Evolutionary conservation across 768 basidiomycete genomes (phyloP), one percentile per base, ranked within the genome.

Genomic region (Gelatoporia subvermispora): DNA sequence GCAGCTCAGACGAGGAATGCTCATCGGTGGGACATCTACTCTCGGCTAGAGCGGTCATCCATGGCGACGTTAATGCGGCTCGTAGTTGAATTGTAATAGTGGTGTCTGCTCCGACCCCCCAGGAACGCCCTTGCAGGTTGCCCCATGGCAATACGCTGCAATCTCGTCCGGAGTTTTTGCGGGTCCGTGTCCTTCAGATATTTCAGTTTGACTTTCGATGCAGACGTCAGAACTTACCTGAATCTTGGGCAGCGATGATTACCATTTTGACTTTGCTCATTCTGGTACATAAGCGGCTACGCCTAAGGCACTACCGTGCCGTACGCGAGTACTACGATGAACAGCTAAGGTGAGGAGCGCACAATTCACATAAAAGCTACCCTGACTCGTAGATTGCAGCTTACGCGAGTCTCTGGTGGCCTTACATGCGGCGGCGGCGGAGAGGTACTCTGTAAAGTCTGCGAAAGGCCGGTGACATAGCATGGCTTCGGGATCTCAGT

Each of bases 1-100:
- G 84, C 57, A 52, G 54, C 4, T 68, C 69, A 9, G 81, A 85
- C 58, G 71, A 74, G 40, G 77, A 84, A 68, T 85, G 78, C 55
- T 59, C 65, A 45, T 60, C 69, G 43, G 77, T 77, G 28, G 24
- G 71, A 15, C 18, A 36, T 41, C 11, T 38, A 34, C 28, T 7
- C 24, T 35, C 41, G n/a, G 21, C n/a, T 7, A 49, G 15, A 36
- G 8, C 15, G 24, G 17, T 5, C n/a, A n/a, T n/a, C n/a, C n/a
- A 9, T 28, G 23, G 35, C 40, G 13, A 31, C 28, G 28, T 31
- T 31, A 13, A 9, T 21, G 34, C 17, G 28, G 39, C 18, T 21
- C 10, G 17, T 17, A 66, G 62, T 55, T 61, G 31, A 70, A 67
- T 45, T 75, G 72, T 47, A 63, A 53, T 20, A 2, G 38, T 1